A percentile compares a stretch with the other conserved stretches of the same genome.
Conservation (phyloP, 1,139 yeast species). For the Suhomyces wounanorum region DNA sequence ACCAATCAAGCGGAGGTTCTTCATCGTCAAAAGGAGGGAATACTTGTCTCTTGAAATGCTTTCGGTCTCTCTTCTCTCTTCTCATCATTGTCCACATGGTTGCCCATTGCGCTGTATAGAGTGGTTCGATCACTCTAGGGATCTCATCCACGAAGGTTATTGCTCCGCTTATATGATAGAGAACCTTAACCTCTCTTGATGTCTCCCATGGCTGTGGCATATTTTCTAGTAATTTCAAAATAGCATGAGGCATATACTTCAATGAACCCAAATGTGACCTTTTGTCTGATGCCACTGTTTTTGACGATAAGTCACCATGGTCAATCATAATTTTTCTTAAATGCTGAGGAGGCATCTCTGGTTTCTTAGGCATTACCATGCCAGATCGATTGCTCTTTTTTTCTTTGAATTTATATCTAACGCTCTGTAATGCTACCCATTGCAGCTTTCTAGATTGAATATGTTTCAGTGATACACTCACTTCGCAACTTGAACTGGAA, state of each 20-base stretch:
- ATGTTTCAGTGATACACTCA: slow-evolving; percentile 15
- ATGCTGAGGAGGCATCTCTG: slow-evolving; percentile 95
- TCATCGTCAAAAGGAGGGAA: slow-evolving; percentile 98
- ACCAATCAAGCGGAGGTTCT: slow-evolving; percentile 86
- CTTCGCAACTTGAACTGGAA: neutral
- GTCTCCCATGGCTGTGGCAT: slow-evolving; percentile 99
- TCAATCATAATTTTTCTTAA: slow-evolving; percentile 79
- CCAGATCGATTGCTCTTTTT: slow-evolving; percentile 29
- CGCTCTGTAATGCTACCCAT: slow-evolving; percentile 68
- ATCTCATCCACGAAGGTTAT: slow-evolving; percentile 91
- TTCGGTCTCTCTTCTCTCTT: slow-evolving; percentile 86
- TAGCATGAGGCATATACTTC: slow-evolving; percentile 95
- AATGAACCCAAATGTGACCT: slow-evolving; percentile 87
- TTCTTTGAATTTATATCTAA: slow-evolving; percentile 51
- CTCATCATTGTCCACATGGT: slow-evolving; percentile 92
- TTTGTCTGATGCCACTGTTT: slow-evolving; percentile 82
- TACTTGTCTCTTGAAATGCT: slow-evolving; percentile 86
- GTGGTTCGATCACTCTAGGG: slow-evolving; percentile 91
- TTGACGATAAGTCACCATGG: slow-evolving; percentile 84
- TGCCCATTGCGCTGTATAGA: slow-evolving; percentile 95
- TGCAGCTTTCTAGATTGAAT: slow-evolving; percentile 50
- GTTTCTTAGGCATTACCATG: slow-evolving; percentile 60
- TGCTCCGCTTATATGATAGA: slow-evolving; percentile 92
- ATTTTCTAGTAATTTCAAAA: slow-evolving; percentile 82
- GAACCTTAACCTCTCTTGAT: slow-evolving; percentile 78